These are phyloP conservation scores for Fusarium tanahbumbuense DNA, from an alignment of 2,329 filamentous ascomycete species.

Conservation along the genomic window DNA sequence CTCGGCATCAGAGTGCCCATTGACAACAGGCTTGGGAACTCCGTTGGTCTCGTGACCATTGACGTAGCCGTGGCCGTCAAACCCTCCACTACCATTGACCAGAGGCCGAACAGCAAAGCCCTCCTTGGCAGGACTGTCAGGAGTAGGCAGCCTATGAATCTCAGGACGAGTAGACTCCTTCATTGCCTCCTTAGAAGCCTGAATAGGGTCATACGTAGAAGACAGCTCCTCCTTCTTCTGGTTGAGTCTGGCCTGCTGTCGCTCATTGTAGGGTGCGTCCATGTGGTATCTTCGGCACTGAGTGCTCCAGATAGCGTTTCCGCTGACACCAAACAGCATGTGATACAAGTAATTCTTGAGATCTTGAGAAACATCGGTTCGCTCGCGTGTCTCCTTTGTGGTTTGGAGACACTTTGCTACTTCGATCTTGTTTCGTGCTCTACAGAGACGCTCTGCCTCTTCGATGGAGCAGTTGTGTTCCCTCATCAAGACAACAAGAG, in stretches of 20 bases:
- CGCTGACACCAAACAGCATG: neutral
- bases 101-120: neutral
- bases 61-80: neutral
- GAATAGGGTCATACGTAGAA: neutral
- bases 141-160: neutral
- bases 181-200: neutral
- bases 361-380: neutral
- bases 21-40: neutral
- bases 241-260: neutral
- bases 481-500: neutral
- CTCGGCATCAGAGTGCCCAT: neutral
- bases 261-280: neutral
- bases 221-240: neutral
- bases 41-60: neutral
- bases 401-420: neutral
- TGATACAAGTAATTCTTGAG: neutral
- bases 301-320: neutral
- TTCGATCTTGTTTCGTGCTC: neutral
- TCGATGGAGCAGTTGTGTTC: neutral
- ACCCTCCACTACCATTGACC: neutral
- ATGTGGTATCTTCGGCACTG: neutral
- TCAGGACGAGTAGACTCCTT: neutral
- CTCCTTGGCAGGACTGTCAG: neutral
- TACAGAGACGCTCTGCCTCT: neutral
- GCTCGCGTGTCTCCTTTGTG: neutral